Base-by-base conservation (phyloP, 2,329 filamentous ascomycete species). In the Trichoderma sp. region DNA sequence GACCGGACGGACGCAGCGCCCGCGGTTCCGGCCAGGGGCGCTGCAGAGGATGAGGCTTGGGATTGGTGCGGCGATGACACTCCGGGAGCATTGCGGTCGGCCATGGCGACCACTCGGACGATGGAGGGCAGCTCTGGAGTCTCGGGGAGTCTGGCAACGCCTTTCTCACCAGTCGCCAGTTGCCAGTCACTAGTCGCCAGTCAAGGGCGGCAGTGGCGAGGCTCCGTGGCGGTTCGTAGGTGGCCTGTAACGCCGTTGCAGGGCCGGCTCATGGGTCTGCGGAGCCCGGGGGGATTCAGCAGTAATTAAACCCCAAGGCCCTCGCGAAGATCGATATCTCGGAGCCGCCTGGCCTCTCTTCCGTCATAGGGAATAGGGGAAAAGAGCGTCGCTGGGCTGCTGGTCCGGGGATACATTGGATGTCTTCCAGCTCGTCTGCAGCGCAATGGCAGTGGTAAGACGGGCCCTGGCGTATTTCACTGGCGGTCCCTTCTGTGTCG, bases 41-140 rank as follows among this genome's bases (percentile, higher is more conserved):
- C 75, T 62, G 81, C 72, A 55, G 78, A 78, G 48, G 82, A 83
- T 63, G 83, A 81, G 64, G 81, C 77, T 73, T 80, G 77, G 69
- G 81, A 77, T 73, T 80, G 77, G 69, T 77, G 75, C 67, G 75
- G 75, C 67, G 74, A 72, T 61, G 71, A 67, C 66, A 71, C 72
- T 65, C 69, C 69, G 67, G 75, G 70, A 67, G 68, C 69, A 71
- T 68, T 70, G 67, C 68, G 71, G 69, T 76, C 73, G 71, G 73
- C 76, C 77, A 79, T 79, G 72, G 69, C 76, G 71, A 70, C 72
- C 73, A 72, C 71, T 24, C 70, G 71, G 68, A 71, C 72, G 70
- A 70, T 72, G 75, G 74, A 73, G 67, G 64, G 68, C 67, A 69
- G 69, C 71, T 74, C 71, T 72, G 73, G 67, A 69, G 60, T 70